phyloP scores from a whole-genome alignment of 1,139 yeast genomes.

The Magnusiomyces sp. region DNA sequence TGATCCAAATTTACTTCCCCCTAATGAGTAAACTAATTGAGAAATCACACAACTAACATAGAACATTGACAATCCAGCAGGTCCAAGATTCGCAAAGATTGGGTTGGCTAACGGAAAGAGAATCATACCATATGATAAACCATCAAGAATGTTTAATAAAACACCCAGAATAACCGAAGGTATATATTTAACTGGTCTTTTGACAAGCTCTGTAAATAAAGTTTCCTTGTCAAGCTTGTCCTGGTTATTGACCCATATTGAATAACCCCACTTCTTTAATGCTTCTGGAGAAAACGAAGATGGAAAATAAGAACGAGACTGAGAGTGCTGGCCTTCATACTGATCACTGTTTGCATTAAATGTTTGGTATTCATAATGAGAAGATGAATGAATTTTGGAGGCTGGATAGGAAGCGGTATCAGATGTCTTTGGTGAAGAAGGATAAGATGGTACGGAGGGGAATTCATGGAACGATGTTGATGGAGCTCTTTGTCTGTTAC shows the following conservation, averaged over 20 bases:
- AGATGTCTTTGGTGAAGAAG: too few relatives aligned
- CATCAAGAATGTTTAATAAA: conserved; percentile 79
- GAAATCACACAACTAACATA: conserved; percentile 83
- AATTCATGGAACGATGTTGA: too few relatives aligned
- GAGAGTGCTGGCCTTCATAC: too few relatives aligned
- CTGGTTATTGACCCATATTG: too few relatives aligned
- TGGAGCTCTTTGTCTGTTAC: too few relatives aligned
- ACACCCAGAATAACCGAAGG: conserved; percentile 84
- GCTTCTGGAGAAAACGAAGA: too few relatives aligned
- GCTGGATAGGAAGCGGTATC: too few relatives aligned
- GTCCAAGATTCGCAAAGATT: conserved; percentile 66
- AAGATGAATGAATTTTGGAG: neutral
- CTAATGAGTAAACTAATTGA: conserved; percentile 78
- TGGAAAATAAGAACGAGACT: too few relatives aligned
- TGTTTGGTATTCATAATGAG: conserved; percentile 11
- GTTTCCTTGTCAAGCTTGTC: conserved; percentile 2
- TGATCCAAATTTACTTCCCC: conserved; percentile 81
- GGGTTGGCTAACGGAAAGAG: conserved; percentile 86
- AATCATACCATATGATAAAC: conserved; percentile 93
- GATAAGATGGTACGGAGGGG: too few relatives aligned
- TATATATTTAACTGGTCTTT: conserved; percentile 41
- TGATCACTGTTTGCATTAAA: too few relatives aligned
- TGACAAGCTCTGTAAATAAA: conserved; percentile 12
- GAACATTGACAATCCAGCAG: conserved; percentile 89
- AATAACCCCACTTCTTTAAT: too few relatives aligned